phyloP scores from a whole-genome alignment of 1,284 basidiomycete species.

The Clitocybe nebularis region DNA sequence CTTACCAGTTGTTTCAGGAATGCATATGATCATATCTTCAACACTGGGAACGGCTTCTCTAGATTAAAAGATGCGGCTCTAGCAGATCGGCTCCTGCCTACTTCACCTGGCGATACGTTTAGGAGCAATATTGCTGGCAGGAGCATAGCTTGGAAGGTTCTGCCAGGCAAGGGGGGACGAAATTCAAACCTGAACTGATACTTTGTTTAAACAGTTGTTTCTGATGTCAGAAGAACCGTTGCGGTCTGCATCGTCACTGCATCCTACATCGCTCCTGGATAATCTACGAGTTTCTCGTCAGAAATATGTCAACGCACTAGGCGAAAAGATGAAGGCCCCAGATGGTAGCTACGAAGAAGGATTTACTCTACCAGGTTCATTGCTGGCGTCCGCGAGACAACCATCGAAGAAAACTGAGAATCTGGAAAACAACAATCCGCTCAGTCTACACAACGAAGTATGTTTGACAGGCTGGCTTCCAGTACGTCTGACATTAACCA shows the following conservation, averaged over 20 bases:
- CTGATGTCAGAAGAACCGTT: slow-evolving; percentile 56
- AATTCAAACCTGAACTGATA: slow-evolving; percentile 7
- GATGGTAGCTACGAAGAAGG: slow-evolving; percentile 76
- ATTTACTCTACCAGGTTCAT: slow-evolving; percentile 50
- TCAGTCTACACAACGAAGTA: slow-evolving; percentile 81
- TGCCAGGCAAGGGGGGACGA: slow-evolving; percentile 8
- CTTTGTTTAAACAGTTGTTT: slow-evolving; percentile 46
- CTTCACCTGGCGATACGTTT: slow-evolving; percentile 24
- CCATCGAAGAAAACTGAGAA: slow-evolving; percentile 33
- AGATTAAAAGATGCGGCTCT: slow-evolving; percentile 65
- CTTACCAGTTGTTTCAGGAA: slow-evolving; percentile 35
- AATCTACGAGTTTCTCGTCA: slow-evolving; percentile 45
- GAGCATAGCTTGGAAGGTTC: slow-evolving; percentile 79
- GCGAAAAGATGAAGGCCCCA: slow-evolving; percentile 70
- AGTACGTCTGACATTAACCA: not conserved
- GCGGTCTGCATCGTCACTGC: slow-evolving; percentile 40
- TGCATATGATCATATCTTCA: slow-evolving; percentile 60
- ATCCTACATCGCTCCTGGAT: slow-evolving; percentile 41
- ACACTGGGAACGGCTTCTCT: slow-evolving; percentile 47
- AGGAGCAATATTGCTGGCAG: slow-evolving; percentile 53
- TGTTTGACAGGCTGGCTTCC: slow-evolving; percentile 15
- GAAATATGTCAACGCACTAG: slow-evolving; percentile 47
- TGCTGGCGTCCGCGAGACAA: slow-evolving; percentile 32
- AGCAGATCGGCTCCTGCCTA: slow-evolving; percentile 52
- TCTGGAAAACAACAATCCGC: slow-evolving; percentile 77